Evolutionary conservation across 441 rosid genomes (phyloP).

Genomic region (Breynia disticha): DNA sequence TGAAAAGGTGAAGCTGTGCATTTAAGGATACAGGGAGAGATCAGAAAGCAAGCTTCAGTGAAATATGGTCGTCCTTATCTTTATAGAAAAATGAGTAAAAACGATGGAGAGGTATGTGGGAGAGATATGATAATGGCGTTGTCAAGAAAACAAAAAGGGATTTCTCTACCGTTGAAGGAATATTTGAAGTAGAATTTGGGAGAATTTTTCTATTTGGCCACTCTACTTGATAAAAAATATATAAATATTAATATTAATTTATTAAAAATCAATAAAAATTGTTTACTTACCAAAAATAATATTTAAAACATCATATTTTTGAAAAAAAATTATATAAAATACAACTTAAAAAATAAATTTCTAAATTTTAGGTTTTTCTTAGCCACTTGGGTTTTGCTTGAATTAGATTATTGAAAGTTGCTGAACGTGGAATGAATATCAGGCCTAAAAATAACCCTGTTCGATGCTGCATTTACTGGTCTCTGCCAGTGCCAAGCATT

Average conservation of each 20-base stretch:
- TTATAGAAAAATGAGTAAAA: constrained; percentile 17
- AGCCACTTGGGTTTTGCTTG: constrained; percentile 19
- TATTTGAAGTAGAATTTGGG: too few species aligned
- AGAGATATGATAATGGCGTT: constrained; percentile 21
- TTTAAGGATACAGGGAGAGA: constrained; percentile 32
- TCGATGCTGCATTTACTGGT: constrained; percentile 5
- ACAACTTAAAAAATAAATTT: neutral
- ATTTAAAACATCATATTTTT: neutral
- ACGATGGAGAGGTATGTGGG: too few species aligned
- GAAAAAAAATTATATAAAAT: neutral
- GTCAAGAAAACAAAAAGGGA: constrained; percentile 26
- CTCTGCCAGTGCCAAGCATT: neutral
- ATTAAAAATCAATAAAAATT: too few species aligned
- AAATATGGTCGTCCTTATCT: neutral
- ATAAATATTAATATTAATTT: too few species aligned
- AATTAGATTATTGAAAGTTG: constrained; percentile 30
- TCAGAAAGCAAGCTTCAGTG: constrained; percentile 14
- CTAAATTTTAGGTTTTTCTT: constrained; percentile 9
- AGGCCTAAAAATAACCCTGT: constrained; percentile 26
- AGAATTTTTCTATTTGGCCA: too few species aligned
- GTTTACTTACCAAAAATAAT: too few species aligned
- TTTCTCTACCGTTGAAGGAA: too few species aligned
- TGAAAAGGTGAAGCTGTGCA: constrained; percentile 34
- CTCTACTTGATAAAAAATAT: too few species aligned
- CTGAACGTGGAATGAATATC: constrained; percentile 27